phyloP scores from a whole-genome alignment of 2,329 filamentous ascomycete genomes.

The Aspergillus fumigatiaffinis region DNA sequence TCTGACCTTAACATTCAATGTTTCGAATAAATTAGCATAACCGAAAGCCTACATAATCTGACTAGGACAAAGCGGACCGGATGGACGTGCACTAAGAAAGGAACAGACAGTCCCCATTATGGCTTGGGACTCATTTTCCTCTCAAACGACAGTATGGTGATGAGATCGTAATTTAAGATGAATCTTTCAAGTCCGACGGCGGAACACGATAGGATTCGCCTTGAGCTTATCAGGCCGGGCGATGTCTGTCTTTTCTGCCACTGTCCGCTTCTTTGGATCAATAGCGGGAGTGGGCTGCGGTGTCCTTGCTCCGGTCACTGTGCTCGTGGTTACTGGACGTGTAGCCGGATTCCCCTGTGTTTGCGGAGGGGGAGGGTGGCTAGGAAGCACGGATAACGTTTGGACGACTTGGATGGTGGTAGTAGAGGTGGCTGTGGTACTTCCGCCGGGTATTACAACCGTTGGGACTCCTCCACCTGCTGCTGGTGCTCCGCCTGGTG shows the following conservation, averaged over 20 bases:
- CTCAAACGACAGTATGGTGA: background rate
- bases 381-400: background rate
- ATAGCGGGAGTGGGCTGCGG: background rate
- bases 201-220: background rate
- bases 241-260: background rate
- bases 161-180: background rate
- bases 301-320: background rate
- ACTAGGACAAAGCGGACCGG: background rate
- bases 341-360: background rate
- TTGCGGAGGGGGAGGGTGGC: background rate
- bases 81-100: background rate
- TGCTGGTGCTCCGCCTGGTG: background rate
- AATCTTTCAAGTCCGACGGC: background rate
- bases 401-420: background rate
- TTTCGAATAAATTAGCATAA: background rate
- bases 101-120: background rate
- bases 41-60: background rate
- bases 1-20: background rate
- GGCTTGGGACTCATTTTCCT: background rate
- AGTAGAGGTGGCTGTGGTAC: background rate
- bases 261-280: background rate
- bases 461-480: background rate
- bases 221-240: background rate
- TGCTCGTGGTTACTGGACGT: background rate
- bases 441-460: background rate